Conservation (phyloP, 169 alveolate species). For the Toxoplasma gondii region DNA sequence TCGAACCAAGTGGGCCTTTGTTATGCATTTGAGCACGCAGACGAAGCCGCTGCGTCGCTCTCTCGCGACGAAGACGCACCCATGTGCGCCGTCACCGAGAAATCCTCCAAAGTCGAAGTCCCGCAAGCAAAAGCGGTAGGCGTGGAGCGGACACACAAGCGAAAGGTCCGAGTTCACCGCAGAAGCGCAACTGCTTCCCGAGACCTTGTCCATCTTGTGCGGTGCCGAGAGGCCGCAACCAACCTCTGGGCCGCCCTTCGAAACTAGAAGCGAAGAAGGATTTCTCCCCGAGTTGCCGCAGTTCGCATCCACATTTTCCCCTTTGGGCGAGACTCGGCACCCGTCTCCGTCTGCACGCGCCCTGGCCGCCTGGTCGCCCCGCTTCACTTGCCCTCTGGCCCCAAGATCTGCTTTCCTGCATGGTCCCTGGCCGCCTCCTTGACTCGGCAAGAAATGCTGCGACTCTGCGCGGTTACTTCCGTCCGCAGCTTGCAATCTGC, state of each 20-base stretch:
- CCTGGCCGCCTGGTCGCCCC: no score
- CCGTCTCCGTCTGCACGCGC: no score
- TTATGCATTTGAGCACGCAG: constrained; percentile 86
- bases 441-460: no score
- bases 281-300: no score
- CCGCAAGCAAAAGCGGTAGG: constrained; percentile 53
- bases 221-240: background rate
- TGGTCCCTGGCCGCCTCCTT: no score
- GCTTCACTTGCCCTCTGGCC: no score
- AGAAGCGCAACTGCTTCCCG: background rate
- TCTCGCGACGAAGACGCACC: constrained; percentile 88
- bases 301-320: no score
- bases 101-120: constrained; percentile 42
- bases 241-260: no score
- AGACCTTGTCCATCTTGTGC: background rate
- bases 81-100: constrained; percentile 90
- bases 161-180: constrained; percentile 52
- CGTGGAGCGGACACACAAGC: constrained; percentile 48
- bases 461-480: background rate
- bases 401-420: no score
- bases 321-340: no score
- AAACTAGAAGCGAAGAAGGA: no score
- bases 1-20: constrained; percentile 29
- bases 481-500: background rate
- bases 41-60: constrained; percentile 87